Percentiles rank a stretch among this genome's conserved stretches.
phyloP scores from a whole-genome alignment of 2,329 filamentous ascomycete species.

The Sporothrix humicola region DNA sequence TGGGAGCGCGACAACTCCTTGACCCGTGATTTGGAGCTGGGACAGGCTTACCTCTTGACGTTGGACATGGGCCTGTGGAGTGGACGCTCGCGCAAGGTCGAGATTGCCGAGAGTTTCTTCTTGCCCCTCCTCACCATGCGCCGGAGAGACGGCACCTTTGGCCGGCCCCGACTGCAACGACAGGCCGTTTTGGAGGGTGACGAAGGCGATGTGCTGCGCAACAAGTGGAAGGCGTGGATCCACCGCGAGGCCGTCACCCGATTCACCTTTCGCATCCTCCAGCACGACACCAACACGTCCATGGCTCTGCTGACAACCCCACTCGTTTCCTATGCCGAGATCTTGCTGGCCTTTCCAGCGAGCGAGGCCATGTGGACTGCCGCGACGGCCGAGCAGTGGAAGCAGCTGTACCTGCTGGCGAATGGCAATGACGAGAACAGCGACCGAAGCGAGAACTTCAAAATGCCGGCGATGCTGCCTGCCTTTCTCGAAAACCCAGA shows the following conservation, averaged over 20 bases:
- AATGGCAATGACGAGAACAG: neutral
- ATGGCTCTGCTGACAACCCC: slow-evolving; percentile 8
- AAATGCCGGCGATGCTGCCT: neutral
- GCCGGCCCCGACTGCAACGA: neutral
- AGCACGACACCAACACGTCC: slow-evolving; percentile 17
- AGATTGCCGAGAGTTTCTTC: slow-evolving; percentile 13
- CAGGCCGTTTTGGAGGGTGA: neutral
- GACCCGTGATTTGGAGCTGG: slow-evolving; percentile 2
- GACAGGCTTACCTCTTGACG: neutral
- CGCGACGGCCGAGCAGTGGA: neutral
- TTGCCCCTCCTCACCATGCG: slow-evolving; percentile 1
- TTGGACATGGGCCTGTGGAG: slow-evolving; percentile 6
- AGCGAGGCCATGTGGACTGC: neutral
- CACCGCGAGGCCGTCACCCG: slow-evolving; percentile 8
- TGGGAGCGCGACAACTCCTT: slow-evolving; percentile 15
- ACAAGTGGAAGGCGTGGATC: neutral
- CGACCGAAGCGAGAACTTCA: neutral
- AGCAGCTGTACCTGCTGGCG: neutral
- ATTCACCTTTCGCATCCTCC: neutral
- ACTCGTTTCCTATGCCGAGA: slow-evolving; percentile 4
- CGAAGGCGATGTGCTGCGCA: neutral
- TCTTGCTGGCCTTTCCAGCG: slow-evolving; percentile 1
- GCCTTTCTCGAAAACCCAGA: neutral
- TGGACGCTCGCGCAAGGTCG: neutral
- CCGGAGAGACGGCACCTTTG: neutral